Evolutionary conservation across 1,139 yeast genomes (phyloP), one percentile per base, ranked within the genome.

Genomic region (Candida tetrigidarum): DNA sequence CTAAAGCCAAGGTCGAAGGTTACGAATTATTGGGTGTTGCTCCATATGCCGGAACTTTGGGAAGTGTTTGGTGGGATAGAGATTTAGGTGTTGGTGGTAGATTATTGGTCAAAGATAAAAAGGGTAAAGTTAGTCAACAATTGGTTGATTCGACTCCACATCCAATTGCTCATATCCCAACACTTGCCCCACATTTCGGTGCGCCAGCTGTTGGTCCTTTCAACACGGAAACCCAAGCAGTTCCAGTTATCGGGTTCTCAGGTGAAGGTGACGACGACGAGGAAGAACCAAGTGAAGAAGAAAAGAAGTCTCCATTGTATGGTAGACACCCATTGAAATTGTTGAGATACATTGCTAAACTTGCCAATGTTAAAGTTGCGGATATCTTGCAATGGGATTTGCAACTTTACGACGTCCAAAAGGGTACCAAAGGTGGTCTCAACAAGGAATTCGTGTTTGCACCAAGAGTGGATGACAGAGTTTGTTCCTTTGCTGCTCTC

Each of bases 61-160:
- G 60, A 10, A 56, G 58, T 18, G 52, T 66, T 2, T 71, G 78
- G 76, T 62, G 71, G 57, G 77, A 73, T 51, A 58, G 80, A 50
- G 80, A 74, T 53, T 68, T 74, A 47, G 79, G 76, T 5, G 54
- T 74, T 42, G 79, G 78, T n/a, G 80, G 80, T 10, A 58, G 72
- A 39, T 60, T 74, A 27, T 57, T 70, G 44, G 62, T 70, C 6
- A 61, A 57, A 45, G 58, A 46, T 38, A 16, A 43, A 2, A 55
- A 43, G 41, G 72, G 65, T 1, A 57, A 56, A 36, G 51, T 67
- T 8, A 41, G 37, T 5, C 59, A 65, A 7, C 57, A 59, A 40
- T 55, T 71, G 39, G 64, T 74, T 9, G 66, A 66, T 39, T 71
- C 77, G 1, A 53, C 71, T 2, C 67, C 69, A 1, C 60, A 63